phyloP scores from a whole-genome alignment of 2,329 filamentous ascomycete genomes.

The Fusarium penzigii region DNA sequence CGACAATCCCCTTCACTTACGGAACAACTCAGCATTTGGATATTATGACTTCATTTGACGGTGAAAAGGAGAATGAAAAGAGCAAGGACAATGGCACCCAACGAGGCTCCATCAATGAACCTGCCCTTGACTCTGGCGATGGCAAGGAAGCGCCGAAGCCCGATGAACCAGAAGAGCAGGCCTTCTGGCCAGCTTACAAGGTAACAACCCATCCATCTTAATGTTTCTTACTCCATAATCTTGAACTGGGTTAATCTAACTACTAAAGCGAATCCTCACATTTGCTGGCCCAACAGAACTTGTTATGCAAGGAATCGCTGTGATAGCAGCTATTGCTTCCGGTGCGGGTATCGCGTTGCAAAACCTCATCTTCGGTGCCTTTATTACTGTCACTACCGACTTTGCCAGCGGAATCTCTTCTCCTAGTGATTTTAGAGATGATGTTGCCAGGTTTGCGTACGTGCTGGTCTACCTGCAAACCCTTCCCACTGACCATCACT shows the following conservation, averaged over 20 bases:
- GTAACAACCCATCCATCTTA: conserved; percentile 2
- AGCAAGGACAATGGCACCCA: not conserved
- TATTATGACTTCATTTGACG: not conserved
- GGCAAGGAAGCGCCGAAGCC: not conserved
- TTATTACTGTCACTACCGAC: conserved; percentile 38
- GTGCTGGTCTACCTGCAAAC: conserved; percentile 40
- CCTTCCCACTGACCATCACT: conserved; percentile 22
- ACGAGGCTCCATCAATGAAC: not conserved
- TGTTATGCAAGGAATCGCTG: conserved; percentile 28
- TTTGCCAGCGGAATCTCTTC: conserved; percentile 30
- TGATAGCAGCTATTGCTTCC: conserved; percentile 37
- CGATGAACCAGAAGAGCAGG: conserved; percentile 16
- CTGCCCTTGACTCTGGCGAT: conserved; percentile 4
- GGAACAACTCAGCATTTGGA: not conserved
- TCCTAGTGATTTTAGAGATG: conserved; percentile 31
- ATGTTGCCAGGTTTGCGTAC: conserved; percentile 35
- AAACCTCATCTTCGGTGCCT: conserved; percentile 41
- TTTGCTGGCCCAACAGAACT: conserved; percentile 32
- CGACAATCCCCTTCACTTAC: too few relatives aligned
- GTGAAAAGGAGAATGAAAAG: conserved; percentile 2
- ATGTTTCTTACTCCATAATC: too few relatives aligned
- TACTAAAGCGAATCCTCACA: conserved; percentile 32
- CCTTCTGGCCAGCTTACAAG: conserved; percentile 25
- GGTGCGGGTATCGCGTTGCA: conserved; percentile 40
- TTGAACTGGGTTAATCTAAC: conserved; percentile 10